These are phyloP conservation scores for Trichoderma sp. DNA, from an alignment of 2,329 filamentous ascomycete genomes.

Conservation along the genomic window DNA sequence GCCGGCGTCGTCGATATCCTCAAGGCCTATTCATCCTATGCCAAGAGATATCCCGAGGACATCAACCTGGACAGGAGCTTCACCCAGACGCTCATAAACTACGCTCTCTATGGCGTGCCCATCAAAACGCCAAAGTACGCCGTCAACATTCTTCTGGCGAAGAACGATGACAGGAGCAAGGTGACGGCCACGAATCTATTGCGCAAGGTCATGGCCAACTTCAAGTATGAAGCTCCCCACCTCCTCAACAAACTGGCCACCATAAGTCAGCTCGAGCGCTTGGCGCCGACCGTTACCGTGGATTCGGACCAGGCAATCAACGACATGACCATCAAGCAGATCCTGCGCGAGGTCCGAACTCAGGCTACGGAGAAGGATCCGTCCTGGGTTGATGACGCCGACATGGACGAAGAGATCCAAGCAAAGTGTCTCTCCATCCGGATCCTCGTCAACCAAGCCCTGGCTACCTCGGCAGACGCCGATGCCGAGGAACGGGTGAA, in stretches of 20 bases:
- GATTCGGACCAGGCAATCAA: constrained; percentile 77
- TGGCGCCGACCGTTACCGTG: constrained; percentile 71
- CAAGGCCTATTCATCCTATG: constrained; percentile 91
- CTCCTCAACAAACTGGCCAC: constrained; percentile 76
- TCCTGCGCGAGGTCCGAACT: constrained; percentile 70
- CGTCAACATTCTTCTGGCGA: constrained; percentile 82
- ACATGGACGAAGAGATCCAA: constrained; percentile 76
- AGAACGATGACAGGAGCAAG: constrained; percentile 70
- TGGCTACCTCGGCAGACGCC: constrained; percentile 57
- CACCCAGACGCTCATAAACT: constrained; percentile 76
- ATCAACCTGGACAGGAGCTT: constrained; percentile 82
- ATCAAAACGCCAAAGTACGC: constrained; percentile 89
- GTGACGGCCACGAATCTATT: constrained; percentile 85
- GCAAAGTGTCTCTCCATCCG: constrained; percentile 84
- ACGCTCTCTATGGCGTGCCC: constrained; percentile 79
- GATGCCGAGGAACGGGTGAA: constrained; percentile 62
- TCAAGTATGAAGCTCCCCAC: constrained; percentile 70
- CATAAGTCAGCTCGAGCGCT: constrained; percentile 73
- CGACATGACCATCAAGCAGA: constrained; percentile 73
- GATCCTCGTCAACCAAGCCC: constrained; percentile 81
- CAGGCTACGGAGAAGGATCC: constrained; percentile 60
- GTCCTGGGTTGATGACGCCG: constrained; percentile 67
- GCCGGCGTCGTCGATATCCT: constrained; percentile 81
- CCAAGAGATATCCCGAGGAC: constrained; percentile 80
- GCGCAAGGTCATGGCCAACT: constrained; percentile 72